Conservation (phyloP, 768 basidiomycete species). For the Artomyces pyxidatus region DNA sequence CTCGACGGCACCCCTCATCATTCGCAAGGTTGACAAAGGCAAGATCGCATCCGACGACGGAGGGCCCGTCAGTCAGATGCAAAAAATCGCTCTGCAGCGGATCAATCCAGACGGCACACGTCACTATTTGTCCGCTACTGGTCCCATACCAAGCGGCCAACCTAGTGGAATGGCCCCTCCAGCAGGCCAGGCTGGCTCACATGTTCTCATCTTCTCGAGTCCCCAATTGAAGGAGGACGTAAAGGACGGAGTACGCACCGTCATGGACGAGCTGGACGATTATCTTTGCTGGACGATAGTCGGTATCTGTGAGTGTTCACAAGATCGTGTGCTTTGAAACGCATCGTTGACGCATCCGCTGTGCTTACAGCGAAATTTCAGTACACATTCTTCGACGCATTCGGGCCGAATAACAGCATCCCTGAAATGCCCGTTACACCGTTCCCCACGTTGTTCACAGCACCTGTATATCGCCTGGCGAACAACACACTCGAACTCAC, state of each 20-base stretch:
- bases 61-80: constrained; percentile 93
- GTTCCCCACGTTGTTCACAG: constrained; percentile 78
- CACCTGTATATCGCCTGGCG: constrained; percentile 64
- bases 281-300: constrained; percentile 95
- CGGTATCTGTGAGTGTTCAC: constrained; percentile 86
- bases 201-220: constrained; percentile 70
- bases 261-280: constrained; percentile 89
- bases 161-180: constrained; percentile 62
- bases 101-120: constrained; percentile 75
- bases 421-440: constrained; percentile 81
- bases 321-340: constrained; percentile 8
- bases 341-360: constrained; percentile 14
- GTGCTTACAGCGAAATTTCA: constrained; percentile 86
- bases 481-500: constrained; percentile 76
- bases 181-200: constrained; percentile 76
- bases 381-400: constrained; percentile 90
- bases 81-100: constrained; percentile 87
- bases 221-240: constrained; percentile 78
- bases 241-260: constrained; percentile 64
- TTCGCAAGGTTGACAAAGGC: constrained; percentile 91
- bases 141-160: constrained; percentile 72
- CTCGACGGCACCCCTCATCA: constrained; percentile 75
- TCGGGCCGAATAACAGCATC: constrained; percentile 69
- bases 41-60: constrained; percentile 81
- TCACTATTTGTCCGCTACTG: constrained; percentile 85